Evolutionary conservation across 2,329 filamentous ascomycete genomes (phyloP), one percentile per base, ranked within the genome.

Genomic region (Verticillium zaregamsianum): DNA sequence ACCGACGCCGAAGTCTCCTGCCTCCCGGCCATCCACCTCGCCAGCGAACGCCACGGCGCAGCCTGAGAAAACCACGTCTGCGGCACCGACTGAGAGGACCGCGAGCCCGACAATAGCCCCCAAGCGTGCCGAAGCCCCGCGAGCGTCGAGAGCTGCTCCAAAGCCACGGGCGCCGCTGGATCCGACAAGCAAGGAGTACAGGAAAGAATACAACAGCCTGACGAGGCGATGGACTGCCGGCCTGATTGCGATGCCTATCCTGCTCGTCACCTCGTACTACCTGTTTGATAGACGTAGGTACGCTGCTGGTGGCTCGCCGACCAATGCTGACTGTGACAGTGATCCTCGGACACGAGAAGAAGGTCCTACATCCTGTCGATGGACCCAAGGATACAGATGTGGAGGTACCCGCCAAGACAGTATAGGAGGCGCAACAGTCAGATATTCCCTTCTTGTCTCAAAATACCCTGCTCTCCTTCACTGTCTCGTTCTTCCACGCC

Each of bases 221-320:
- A 75, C 77, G 60, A 70, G 80, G 62, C 79, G 76, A 66, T 85
- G 80, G 75, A 71, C 76, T 3, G 72, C 74, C 25, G 64, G 77
- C 8, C 81, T 86, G 66, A 77, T 86, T 60, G 82, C 80, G 28
- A 66, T 85, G 71, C 84, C 84, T 2, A 79, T 86, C 35, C 67
- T 85, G 5, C 63, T 86, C 15, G 82, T 86, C 58, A 83, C 81
- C 31, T 84, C 83, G 25, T 86, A 83, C 64, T 79, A 77, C 59
- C 68, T 86, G 3, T 86, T 81, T 70, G 77, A 84, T 55, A 72
- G 80, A 71, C 68, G 81, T 82, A 62, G 73, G 80, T 77, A 39
- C 37, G 31, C 45, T 32, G 14, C 12, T 8, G 14, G 17, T 52
- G n/a, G 6, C 25, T 25, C 2, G 31, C 14, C 11, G 14, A 31